Evolutionary conservation across 768 basidiomycete genomes (phyloP), one percentile per base, ranked within the genome.

Genomic region (Xerocomus brunneocitrinus): DNA sequence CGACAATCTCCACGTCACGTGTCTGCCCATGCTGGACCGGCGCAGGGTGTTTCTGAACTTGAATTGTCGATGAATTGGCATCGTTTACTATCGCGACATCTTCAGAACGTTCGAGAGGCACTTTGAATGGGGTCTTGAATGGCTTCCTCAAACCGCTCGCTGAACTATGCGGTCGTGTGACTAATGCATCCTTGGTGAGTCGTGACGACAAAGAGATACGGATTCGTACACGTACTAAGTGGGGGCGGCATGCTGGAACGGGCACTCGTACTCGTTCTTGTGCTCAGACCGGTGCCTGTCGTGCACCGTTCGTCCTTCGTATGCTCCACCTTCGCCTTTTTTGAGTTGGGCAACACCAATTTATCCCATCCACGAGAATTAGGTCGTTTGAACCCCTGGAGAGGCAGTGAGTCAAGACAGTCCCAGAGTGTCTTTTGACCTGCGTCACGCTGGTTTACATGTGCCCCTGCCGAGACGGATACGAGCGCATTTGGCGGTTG

Each of bases 81-180:
- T 42, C 32, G 19, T 35, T 46, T 30, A 27, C 25, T 16, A 57
- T 60, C 6, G 60, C 39, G 7, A 13, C 28, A 7, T 55, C 53
- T 1, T 47, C 54, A 40, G 60, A 68, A 71, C 1, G 63, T 62
- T 59, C 72, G 76, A 61, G 77, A 78, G 82, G 81, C 54, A 75
- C 79, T 38, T 63, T 72, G 43, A 81, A 62, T 0, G 68, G 63
- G 0, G 60, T 63, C 47, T 69, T 73, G 59, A 71, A 72, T 1
- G 76, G 83, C 61, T 80, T 84, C 40, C 61, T 72, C 47, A 83
- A 58, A 49, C 58, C 60, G 25, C 58, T 61, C 0, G 66, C 72
- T 8, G 79, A 81, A 45, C 58, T 63, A 60, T 77, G 71, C 4
- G 78, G 74, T 57, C 73, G 79, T 8, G 81, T 81, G 13, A 77